Conservation (phyloP, 495 filamentous ascomycete genomes). For the Tricharina praecox region DNA sequence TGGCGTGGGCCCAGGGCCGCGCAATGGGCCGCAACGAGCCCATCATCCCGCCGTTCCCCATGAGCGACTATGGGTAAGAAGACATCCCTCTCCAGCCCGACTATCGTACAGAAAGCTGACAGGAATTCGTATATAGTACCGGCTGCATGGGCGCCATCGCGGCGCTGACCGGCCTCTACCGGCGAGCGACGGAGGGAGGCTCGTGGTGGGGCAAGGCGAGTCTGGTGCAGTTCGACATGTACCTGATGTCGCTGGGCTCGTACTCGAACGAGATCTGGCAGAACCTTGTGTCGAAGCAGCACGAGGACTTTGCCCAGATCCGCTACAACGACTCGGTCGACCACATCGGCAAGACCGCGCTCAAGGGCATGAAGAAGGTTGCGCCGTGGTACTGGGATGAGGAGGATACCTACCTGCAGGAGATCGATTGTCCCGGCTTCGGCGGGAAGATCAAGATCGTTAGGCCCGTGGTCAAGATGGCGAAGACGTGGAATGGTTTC, state of each 20-base stretch:
- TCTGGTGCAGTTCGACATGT: slow-evolving; percentile 53
- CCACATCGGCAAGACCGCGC: slow-evolving; percentile 47
- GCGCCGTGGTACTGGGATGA: slow-evolving; percentile 37
- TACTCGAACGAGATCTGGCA: slow-evolving; percentile 41
- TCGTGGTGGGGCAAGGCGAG: slow-evolving; percentile 48
- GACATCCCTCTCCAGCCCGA: neutral
- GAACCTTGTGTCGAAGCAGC: slow-evolving; percentile 37
- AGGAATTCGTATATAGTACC: slow-evolving; percentile 26
- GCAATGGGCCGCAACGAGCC: slow-evolving; percentile 55
- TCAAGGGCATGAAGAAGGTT: slow-evolving; percentile 41
- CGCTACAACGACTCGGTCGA: slow-evolving; percentile 57
- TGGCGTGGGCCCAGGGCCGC: slow-evolving; percentile 57
- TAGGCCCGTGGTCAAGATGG: slow-evolving; percentile 36
- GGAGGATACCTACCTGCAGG: slow-evolving; percentile 29
- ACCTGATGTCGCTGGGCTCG: slow-evolving; percentile 45
- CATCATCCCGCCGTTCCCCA: slow-evolving; percentile 65
- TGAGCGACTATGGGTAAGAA: slow-evolving; percentile 55
- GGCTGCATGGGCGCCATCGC: slow-evolving; percentile 47
- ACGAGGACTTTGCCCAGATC: slow-evolving; percentile 44
- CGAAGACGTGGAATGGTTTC: slow-evolving; percentile 38
- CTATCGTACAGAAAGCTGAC: slow-evolving; percentile 14
- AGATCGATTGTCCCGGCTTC: slow-evolving; percentile 34
- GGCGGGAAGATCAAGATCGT: slow-evolving; percentile 35
- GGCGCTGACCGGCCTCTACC: slow-evolving; percentile 44
- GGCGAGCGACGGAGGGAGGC: slow-evolving; percentile 44